Evolutionary conservation across 2,329 filamentous ascomycete species (phyloP), one percentile per base, ranked within the genome.

Genomic region (Cadophora sp.): DNA sequence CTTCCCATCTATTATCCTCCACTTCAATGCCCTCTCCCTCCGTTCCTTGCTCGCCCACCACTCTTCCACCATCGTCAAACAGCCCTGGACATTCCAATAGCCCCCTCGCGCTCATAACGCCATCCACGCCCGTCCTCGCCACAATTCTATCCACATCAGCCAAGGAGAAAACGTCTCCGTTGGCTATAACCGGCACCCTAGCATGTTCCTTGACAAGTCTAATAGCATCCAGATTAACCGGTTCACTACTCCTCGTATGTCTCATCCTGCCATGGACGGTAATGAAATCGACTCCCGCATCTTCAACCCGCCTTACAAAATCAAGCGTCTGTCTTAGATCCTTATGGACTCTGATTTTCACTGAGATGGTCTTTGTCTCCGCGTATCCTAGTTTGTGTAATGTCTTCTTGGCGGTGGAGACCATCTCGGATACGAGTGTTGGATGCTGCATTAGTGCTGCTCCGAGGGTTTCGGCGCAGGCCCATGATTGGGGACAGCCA

Each of bases 401-500:
- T 16, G 82, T 78, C 43, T 76, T 71, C 65, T 89, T 85, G 20
- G 87, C 87, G 66, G 84, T 84, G 33, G 82, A 75, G 0, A 91
- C 84, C 83, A 92, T 90, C 67, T 87, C 84, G 3, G 86, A 83
- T n/a, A 92, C 89, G 3, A 90, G 81, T 70, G 88, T 86, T 9
- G 88, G 84, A 59, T 83, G 80, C 53, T 87, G 83, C 89, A 92
- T 91, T 41, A 92, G 80, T n/a, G 87, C 87, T 4, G 89, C 90
- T 5, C 90, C 90, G 3, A 92, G 81, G 0, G 82, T 86, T 76
- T 89, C 87, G 50, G 88, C 85, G 73, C 90, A 90, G 0, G 90
- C 89, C 90, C 90, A 92, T 6, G 85, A 86, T 78, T 92, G 90
- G 8, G 90, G 90, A 73, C 90, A 92, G 13, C 90, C 90, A 76